phyloP scores from a whole-genome alignment of 2,329 filamentous ascomycete species.

The Setomelanomma holmii region DNA sequence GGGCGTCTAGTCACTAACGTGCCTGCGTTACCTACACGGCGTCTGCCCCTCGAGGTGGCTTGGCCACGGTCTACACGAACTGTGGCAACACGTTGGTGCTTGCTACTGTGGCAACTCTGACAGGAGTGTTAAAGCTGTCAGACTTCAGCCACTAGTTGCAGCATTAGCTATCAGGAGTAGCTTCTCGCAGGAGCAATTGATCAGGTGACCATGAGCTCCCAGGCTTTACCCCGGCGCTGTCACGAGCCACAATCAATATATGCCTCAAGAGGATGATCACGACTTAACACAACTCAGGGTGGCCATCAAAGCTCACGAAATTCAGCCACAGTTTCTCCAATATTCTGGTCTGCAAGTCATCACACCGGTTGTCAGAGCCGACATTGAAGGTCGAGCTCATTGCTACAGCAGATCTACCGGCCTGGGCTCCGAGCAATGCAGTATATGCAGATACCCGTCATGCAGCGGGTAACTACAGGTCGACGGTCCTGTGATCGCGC shows the following conservation, averaged over 20 bases:
- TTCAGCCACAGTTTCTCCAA: conserved; percentile 4
- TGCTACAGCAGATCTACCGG: background rate
- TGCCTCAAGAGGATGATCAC: no score
- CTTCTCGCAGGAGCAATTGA: background rate
- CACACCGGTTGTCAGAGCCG: conserved; percentile 1
- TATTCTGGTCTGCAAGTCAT: conserved; percentile 2
- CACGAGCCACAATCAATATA: no score
- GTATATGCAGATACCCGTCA: conserved; percentile 15
- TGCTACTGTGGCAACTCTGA: conserved; percentile 8
- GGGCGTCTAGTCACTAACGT: conserved; percentile 23
- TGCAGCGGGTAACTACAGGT: conserved; percentile 10
- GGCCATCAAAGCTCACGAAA: background rate
- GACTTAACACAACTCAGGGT: background rate
- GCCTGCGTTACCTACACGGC: conserved; percentile 15
- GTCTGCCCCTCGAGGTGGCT: conserved; percentile 2
- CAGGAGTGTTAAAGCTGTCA: conserved; percentile 9
- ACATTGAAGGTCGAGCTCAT: background rate
- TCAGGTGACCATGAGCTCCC: background rate
- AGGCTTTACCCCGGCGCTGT: background rate
- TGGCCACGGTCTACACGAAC: background rate
- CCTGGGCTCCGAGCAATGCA: no score
- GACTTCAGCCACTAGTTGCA: conserved; percentile 10
- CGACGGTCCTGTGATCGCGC: conserved; percentile 1
- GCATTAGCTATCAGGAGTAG: conserved; percentile 7
- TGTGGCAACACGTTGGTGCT: conserved; percentile 1